phyloP scores from a whole-genome alignment of 2,329 filamentous ascomycete species.

The Atkinsonella hypoxylon region DNA sequence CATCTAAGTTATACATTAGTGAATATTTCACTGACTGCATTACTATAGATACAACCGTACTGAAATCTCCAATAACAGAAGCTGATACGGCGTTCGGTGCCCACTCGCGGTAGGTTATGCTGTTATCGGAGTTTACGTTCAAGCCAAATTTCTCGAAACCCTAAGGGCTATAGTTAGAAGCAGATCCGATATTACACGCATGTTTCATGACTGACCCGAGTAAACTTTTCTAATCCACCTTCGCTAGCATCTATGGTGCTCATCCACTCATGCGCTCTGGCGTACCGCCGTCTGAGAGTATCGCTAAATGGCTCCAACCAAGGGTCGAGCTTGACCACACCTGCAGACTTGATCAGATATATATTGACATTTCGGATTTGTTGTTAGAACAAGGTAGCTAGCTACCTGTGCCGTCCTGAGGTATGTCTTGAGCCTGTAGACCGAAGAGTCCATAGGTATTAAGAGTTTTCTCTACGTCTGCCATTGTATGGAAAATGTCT shows the following conservation, averaged over 20 bases:
- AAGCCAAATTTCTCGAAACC: slow-evolving; percentile 81
- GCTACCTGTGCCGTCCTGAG: slow-evolving; percentile 62
- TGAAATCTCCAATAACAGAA: slow-evolving; percentile 89
- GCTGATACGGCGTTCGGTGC: slow-evolving; percentile 80
- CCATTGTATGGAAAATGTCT: neutral
- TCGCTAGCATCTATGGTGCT: slow-evolving; percentile 70
- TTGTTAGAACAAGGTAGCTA: slow-evolving; percentile 5
- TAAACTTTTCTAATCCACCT: slow-evolving; percentile 86
- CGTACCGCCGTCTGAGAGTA: slow-evolving; percentile 62
- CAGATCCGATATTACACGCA: too few relatives aligned
- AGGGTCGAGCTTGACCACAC: slow-evolving; percentile 77
- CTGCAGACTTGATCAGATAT: slow-evolving; percentile 32
- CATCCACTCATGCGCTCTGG: slow-evolving; percentile 77
- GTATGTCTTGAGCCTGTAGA: slow-evolving; percentile 36
- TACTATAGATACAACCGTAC: slow-evolving; percentile 37
- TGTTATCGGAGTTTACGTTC: slow-evolving; percentile 67
- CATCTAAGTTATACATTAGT: slow-evolving; percentile 41
- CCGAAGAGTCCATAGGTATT: slow-evolving; percentile 9
- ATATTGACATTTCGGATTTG: neutral
- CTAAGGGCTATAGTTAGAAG: slow-evolving; percentile 29
- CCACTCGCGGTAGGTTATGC: slow-evolving; percentile 91
- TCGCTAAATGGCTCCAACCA: slow-evolving; percentile 81
- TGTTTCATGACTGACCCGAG: slow-evolving; percentile 42
- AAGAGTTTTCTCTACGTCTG: slow-evolving; percentile 5
- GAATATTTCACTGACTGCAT: slow-evolving; percentile 11